These are phyloP conservation scores for Colletotrichum incanum DNA, from an alignment of 2,329 filamentous ascomycete genomes.

Conservation along the genomic window DNA sequence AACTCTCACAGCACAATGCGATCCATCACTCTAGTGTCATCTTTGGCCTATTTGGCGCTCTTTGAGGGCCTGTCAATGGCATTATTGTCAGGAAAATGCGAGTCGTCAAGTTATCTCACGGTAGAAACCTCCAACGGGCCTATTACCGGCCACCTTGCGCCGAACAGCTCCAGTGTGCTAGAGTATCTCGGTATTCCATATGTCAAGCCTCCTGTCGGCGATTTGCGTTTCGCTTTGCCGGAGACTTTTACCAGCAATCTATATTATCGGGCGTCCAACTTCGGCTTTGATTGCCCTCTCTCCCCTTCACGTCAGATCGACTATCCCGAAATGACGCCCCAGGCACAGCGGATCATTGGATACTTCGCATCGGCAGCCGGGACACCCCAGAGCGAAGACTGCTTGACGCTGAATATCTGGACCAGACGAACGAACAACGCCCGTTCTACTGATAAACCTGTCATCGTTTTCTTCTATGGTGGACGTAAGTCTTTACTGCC, in stretches of 20 bases:
- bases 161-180: constrained; percentile 50
- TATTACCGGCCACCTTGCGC: constrained; percentile 52
- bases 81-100: constrained; percentile 14
- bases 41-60: neutral
- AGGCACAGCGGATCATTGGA: constrained; percentile 48
- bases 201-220: constrained; percentile 48
- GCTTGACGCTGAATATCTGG: constrained; percentile 58
- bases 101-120: constrained; percentile 43
- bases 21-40: neutral
- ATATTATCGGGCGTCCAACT: constrained; percentile 47
- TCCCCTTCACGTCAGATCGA: constrained; percentile 46
- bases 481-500: constrained; percentile 45
- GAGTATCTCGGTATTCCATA: constrained; percentile 57
- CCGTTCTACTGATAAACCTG: constrained; percentile 49
- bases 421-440: constrained; percentile 44
- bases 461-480: constrained; percentile 57
- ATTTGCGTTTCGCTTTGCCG: constrained; percentile 48
- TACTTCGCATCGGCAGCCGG: constrained; percentile 39
- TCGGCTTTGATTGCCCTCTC: constrained; percentile 50
- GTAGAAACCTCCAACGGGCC: constrained; percentile 53
- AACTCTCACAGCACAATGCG: neutral
- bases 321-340: constrained; percentile 50
- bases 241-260: constrained; percentile 46
- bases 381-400: constrained; percentile 54
- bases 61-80: neutral